phyloP scores from a whole-genome alignment of 768 basidiomycete genomes.

The Phanerodontia chrysosporium region DNA sequence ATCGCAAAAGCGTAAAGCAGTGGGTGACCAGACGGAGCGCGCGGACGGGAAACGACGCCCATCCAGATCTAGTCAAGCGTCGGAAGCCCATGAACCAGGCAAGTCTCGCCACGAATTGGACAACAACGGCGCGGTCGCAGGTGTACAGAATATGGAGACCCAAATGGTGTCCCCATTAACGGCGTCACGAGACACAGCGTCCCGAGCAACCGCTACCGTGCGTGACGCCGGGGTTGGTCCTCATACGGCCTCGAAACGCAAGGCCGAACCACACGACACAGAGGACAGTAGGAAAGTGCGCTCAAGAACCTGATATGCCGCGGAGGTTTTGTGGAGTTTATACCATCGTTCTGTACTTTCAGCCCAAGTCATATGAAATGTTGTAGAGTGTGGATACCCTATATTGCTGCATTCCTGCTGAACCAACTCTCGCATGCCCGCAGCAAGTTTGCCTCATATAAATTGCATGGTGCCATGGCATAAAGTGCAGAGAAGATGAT shows the following conservation, averaged over 20 bases:
- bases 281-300: not conserved
- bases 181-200: no score
- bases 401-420: not conserved
- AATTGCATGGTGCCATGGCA: conserved; percentile 36
- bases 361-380: not conserved
- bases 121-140: no score
- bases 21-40: not conserved
- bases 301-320: not conserved
- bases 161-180: no score
- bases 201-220: no score
- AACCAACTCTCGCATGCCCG: not conserved
- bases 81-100: no score
- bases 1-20: conserved; percentile 1
- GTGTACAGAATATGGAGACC: no score
- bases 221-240: no score
- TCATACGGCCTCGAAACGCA: not conserved
- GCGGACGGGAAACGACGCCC: not conserved
- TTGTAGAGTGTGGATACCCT: not conserved
- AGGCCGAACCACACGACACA: not conserved
- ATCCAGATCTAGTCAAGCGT: not conserved
- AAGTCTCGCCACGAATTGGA: no score
- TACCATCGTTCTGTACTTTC: not conserved
- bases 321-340: not conserved
- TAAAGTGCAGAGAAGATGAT: conserved; percentile 29
- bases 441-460: conserved; percentile 13